These are phyloP conservation scores for Setaria italica DNA, from an alignment of 202 grass and related monocot genomes.

Conservation along the genomic window DNA sequence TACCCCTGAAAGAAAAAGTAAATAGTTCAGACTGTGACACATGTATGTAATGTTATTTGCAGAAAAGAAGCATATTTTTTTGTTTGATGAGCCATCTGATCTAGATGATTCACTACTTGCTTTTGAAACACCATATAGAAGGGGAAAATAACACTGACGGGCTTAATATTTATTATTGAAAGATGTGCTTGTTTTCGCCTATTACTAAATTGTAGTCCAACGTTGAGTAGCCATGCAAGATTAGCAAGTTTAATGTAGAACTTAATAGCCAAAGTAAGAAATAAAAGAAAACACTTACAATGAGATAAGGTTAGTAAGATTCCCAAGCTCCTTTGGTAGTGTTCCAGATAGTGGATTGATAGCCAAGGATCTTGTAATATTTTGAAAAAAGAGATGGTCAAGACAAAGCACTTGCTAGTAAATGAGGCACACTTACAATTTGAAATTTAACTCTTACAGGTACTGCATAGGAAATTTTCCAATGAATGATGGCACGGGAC, in stretches of 20 bases:
- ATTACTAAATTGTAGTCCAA: neutral
- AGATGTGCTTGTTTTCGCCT: neutral
- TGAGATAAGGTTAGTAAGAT: conserved; percentile 44
- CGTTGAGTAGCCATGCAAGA: neutral
- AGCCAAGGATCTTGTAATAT: conserved; percentile 40
- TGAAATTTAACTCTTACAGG: conserved; percentile 42
- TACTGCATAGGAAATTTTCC: conserved; percentile 56
- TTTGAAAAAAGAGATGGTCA: conserved; percentile 1
- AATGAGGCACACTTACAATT: neutral
- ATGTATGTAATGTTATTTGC: neutral
- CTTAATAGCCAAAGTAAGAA: neutral
- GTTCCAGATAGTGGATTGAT: conserved; percentile 68
- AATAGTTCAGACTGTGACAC: neutral
- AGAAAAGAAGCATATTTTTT: neutral
- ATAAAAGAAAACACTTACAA: conserved; percentile 39
- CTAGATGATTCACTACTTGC: neutral
- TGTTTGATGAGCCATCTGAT: neutral
- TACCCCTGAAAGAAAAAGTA: conserved; percentile 48
- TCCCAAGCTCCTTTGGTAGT: conserved; percentile 75
- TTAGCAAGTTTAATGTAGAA: neutral
- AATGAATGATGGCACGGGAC: conserved; percentile 61
- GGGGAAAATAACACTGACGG: neutral
- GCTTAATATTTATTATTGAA: conserved; percentile 1
- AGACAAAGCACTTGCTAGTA: neutral
- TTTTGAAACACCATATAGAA: conserved; percentile 5